Evolutionary conservation across 2,329 filamentous ascomycete species (phyloP).

Genomic region (Arthroderma sp.): DNA sequence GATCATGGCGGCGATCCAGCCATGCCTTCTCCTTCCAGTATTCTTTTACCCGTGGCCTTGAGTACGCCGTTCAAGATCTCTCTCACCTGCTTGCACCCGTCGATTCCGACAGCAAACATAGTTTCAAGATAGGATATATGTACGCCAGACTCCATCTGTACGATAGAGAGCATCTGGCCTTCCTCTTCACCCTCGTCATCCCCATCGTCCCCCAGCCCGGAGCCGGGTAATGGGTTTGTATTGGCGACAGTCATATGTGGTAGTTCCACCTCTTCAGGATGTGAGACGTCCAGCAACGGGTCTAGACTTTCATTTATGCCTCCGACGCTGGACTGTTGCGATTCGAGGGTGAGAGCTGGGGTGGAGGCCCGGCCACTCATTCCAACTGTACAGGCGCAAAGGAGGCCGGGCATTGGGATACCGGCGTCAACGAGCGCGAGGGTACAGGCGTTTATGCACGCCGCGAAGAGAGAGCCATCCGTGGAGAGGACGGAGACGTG

Average conservation of each 20-base stretch:
- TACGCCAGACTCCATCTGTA: conserved; percentile 81
- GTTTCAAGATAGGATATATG: conserved; percentile 68
- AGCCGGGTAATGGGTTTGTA: conserved; percentile 22
- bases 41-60: conserved; percentile 29
- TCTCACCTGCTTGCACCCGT: conserved; percentile 78
- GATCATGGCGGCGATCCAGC: not conserved
- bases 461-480: conserved; percentile 80
- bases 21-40: conserved; percentile 10
- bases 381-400: conserved; percentile 77
- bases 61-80: conserved; percentile 71
- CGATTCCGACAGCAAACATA: conserved; percentile 83
- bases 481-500: conserved; percentile 77
- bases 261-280: conserved; percentile 53
- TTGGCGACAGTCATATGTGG: conserved; percentile 81
- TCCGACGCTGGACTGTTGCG: conserved; percentile 6
- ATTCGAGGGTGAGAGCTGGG: conserved; percentile 19
- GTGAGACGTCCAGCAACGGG: conserved; percentile 31
- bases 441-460: conserved; percentile 80
- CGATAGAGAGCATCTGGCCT: conserved; percentile 52
- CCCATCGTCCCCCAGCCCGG: conserved; percentile 36
- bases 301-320: conserved; percentile 29
- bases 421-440: conserved; percentile 89
- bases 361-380: conserved; percentile 39
- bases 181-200: conserved; percentile 43
- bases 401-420: conserved; percentile 86